Base-by-base conservation (phyloP, 1,139 yeast genomes). In the Yamadazyma aaseri region DNA sequence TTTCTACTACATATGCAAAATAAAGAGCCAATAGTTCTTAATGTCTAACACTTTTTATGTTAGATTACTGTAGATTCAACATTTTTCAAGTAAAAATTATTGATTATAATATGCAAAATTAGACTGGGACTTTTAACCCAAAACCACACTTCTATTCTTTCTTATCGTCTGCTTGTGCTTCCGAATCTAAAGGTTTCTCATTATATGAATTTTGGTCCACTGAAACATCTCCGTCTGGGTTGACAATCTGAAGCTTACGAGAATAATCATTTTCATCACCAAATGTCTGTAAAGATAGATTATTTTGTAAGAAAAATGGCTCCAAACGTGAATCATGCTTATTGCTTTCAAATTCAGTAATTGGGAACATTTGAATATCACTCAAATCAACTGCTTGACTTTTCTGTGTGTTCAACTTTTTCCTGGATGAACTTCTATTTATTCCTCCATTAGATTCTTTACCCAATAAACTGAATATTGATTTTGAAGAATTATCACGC, bases 201-300 rank as follows among this genome's bases (percentile, higher is more conserved):
- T n/a, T n/a, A n/a, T n/a, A n/a, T n/a, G n/a, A n/a, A n/a, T n/a
- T n/a, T n/a, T n/a, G n/a, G n/a, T n/a, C n/a, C n/a, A n/a, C n/a
- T n/a, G n/a, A n/a, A n/a, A n/a, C n/a, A n/a, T n/a, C n/a, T n/a
- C n/a, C 15, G 15, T 63, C 74, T 2, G 86, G 86, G 57, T 85
- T 85, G n/a, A 83, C 74, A 21, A 85, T 81, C 36, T 82, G 71
- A 38, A 86, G 63, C 43, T 79, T 72, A 39, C 95, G 65, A 6
- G 86, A 77, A 55, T 85, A 85, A 54, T 85, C 94, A 39, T 71
- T 65, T 42, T 84, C 83, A 54, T 86, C 95, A 25, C 79, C 83
- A 36, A 86, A 60, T n/a, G 86, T 75, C 42, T 76, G 68, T 37
- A 72, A 65, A 14, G 87, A 79, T 38, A 71, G 73, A 49, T 74